Evolutionary conservation across 2,329 filamentous ascomycete species (phyloP).

Genomic region (Cyphellophora attinorum): DNA sequence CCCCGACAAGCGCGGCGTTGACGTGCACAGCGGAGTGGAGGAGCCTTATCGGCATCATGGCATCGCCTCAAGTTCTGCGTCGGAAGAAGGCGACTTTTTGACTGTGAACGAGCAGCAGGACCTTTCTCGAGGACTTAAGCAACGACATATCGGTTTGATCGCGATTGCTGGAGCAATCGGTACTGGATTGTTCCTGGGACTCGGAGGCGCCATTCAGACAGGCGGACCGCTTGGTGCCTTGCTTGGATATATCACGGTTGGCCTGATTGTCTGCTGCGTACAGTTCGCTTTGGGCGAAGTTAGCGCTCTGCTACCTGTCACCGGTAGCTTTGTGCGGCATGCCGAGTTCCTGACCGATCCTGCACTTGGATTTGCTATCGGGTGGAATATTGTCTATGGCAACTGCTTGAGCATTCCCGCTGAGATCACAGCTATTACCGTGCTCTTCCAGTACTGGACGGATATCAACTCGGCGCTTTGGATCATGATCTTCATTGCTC

Average conservation of each 20-base stretch:
- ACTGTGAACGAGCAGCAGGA: conserved; percentile 36
- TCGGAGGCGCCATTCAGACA: conserved; percentile 40
- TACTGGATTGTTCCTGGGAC: conserved; percentile 43
- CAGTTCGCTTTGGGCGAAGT: conserved; percentile 44
- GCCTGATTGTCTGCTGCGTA: conserved; percentile 40
- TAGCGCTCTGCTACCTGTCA: conserved; percentile 41
- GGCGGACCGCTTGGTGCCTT: conserved; percentile 43
- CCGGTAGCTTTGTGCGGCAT: conserved; percentile 41
- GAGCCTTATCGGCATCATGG: too few relatives aligned
- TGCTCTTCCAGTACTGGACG: conserved; percentile 56
- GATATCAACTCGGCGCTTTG: conserved; percentile 38
- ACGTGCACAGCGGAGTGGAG: too few relatives aligned
- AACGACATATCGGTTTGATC: conserved; percentile 36
- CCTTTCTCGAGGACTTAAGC: conserved; percentile 34
- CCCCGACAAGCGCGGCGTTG: too few relatives aligned
- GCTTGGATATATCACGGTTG: conserved; percentile 40
- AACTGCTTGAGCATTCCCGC: conserved; percentile 45
- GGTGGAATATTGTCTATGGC: conserved; percentile 37
- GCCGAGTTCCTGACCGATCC: conserved; percentile 43
- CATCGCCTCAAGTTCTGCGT: neutral
- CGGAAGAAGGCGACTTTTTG: conserved; percentile 14
- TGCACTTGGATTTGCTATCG: conserved; percentile 38
- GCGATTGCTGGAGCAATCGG: conserved; percentile 37
- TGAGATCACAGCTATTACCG: conserved; percentile 54
- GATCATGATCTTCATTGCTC: conserved; percentile 29